Percentiles rank a stretch among this genome's conserved stretches.
Conservation (phyloP, 2,329 filamentous ascomycete genomes). For the Aspergillus tubingensis region DNA sequence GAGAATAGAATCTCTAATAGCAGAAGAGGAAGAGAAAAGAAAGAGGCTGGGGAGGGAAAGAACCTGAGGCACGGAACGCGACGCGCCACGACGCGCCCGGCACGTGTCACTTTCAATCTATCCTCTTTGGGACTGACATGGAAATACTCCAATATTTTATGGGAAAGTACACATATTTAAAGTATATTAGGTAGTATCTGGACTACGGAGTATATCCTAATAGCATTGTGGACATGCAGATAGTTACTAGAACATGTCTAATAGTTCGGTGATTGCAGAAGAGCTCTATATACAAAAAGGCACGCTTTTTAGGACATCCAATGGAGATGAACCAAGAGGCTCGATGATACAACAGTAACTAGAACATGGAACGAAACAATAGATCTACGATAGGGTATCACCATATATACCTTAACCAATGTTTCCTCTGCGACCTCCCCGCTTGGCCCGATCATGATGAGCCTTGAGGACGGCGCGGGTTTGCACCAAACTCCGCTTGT, state of each 20-base stretch:
- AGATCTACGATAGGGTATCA: conserved; percentile 1
- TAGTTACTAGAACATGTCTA: background rate
- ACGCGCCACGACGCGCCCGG: conserved; percentile 25
- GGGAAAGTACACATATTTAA: background rate
- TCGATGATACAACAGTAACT: conserved; percentile 1
- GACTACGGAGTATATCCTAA: background rate
- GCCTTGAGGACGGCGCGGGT: conserved; percentile 77
- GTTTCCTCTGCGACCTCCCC: conserved; percentile 80
- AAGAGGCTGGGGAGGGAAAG: conserved; percentile 22
- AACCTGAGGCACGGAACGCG: conserved; percentile 20
- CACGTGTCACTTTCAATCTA: conserved; percentile 26
- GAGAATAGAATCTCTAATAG: background rate
- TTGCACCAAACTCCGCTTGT: conserved; percentile 89
- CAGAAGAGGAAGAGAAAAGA: conserved; percentile 11
- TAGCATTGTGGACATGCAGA: background rate
- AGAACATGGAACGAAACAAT: background rate
- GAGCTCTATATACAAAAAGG: background rate
- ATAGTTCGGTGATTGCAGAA: background rate
- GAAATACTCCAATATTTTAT: background rate
- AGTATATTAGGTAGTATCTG: background rate
- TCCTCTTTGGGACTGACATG: conserved; percentile 18
- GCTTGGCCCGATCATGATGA: conserved; percentile 80
- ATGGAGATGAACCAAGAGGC: conserved; percentile 12
- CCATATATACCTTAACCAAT: conserved; percentile 27
- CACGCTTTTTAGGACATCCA: conserved; percentile 13